phyloP scores from a whole-genome alignment of 257 asterid species.

The Plantago elongata region DNA sequence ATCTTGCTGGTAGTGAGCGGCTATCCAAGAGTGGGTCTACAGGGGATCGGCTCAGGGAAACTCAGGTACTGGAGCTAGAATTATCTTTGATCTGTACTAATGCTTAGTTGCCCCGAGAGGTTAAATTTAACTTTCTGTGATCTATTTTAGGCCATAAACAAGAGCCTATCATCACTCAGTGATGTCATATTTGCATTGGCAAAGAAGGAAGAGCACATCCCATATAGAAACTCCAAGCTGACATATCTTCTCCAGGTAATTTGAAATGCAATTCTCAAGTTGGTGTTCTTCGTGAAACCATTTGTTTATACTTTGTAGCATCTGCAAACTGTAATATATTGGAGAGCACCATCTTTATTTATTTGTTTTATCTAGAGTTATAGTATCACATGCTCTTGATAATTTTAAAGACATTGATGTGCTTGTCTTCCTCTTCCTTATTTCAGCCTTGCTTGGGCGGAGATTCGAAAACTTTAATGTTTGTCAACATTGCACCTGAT shows the following conservation, averaged over 20 bases:
- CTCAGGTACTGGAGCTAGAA: constrained; percentile 54
- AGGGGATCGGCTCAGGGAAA: constrained; percentile 88
- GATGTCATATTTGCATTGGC: constrained; percentile 95
- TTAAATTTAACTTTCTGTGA: neutral
- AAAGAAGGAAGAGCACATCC: constrained; percentile 89
- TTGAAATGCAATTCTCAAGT: too few species aligned
- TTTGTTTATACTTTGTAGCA: too few species aligned
- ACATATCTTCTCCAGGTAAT: constrained; percentile 91
- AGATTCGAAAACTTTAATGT: constrained; percentile 89
- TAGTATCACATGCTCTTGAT: too few species aligned
- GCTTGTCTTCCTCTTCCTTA: neutral
- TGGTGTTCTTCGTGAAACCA: too few species aligned
- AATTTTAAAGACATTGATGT: too few species aligned
- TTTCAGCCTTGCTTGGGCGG: constrained; percentile 94
- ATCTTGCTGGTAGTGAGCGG: constrained; percentile 98
- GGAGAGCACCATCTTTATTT: too few species aligned
- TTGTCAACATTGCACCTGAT: constrained; percentile 86
- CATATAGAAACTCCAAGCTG: constrained; percentile 87
- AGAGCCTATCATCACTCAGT: constrained; percentile 79
- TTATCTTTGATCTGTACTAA: neutral
- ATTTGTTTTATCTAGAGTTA: too few species aligned
- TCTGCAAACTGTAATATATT: too few species aligned
- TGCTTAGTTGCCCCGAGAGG: neutral
- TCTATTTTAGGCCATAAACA: constrained; percentile 71
- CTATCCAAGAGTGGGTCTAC: constrained; percentile 92